Percentiles rank a stretch among this genome's conserved stretches.
phyloP scores from a whole-genome alignment of 495 filamentous ascomycete genomes.

The Xylaria palmicola region DNA sequence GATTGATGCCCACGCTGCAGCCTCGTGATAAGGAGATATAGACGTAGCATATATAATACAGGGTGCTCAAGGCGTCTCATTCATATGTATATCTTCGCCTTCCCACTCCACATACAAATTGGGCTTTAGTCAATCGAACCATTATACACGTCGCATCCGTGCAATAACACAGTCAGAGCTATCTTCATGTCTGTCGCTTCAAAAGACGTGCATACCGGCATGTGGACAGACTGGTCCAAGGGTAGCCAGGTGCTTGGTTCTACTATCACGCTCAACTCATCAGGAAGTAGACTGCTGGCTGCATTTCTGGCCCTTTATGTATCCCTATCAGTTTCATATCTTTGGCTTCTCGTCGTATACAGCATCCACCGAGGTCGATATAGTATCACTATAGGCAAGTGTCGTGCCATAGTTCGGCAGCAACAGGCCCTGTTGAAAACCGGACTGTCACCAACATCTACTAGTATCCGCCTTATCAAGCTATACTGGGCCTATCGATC shows the following conservation, averaged over 20 bases:
- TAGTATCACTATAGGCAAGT: not conserved
- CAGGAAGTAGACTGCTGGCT: not conserved
- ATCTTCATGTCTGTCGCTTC: not conserved
- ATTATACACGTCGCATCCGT: too few species aligned
- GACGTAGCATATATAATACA: too few species aligned
- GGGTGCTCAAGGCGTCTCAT: too few species aligned
- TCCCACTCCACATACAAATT: too few species aligned
- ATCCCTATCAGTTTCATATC: constrained; percentile 3
- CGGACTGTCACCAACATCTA: not conserved
- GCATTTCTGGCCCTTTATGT: constrained; percentile 1
- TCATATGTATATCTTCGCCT: too few species aligned
- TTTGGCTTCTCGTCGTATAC: constrained; percentile 6
- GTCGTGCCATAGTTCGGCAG: not conserved
- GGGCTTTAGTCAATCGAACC: too few species aligned
- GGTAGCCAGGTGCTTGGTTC: not conserved
- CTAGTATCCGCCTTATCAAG: not conserved
- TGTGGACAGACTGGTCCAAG: constrained; percentile 5
- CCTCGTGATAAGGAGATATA: too few species aligned
- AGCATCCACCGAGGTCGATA: constrained; percentile 2
- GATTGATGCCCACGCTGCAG: too few species aligned
- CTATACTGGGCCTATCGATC: constrained; percentile 9
- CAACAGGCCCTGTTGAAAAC: constrained; percentile 1
- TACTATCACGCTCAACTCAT: not conserved
- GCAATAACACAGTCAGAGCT: too few species aligned
- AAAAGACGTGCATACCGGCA: not conserved